A percentile compares a stretch with the other conserved stretches of the same genome.
These are phyloP conservation scores for Suillus subluteus DNA, from an alignment of 768 basidiomycete species.

Conservation along the genomic window DNA sequence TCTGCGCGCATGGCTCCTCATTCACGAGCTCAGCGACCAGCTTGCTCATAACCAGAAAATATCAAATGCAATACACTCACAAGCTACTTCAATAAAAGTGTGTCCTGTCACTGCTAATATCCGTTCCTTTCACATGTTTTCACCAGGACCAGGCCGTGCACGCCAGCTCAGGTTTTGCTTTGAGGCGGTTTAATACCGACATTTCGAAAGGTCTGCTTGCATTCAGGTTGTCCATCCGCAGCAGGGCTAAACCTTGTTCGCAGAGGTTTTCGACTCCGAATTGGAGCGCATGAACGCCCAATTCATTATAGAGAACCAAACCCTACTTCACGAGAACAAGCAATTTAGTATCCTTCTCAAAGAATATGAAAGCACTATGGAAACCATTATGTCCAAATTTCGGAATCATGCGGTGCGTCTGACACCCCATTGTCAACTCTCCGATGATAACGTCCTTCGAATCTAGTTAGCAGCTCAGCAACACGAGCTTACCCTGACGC, in stretches of 20 bases:
- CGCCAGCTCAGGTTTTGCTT: slow-evolving; percentile 70
- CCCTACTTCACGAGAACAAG: slow-evolving; percentile 91
- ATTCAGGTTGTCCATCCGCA: slow-evolving; percentile 7
- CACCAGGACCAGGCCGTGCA: slow-evolving; percentile 75
- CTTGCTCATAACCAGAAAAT: slow-evolving; percentile 82
- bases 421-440: slow-evolving; percentile 9
- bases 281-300: slow-evolving; percentile 89
- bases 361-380: slow-evolving; percentile 94
- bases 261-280: slow-evolving; percentile 93
- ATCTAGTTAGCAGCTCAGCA: slow-evolving; percentile 86
- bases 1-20: slow-evolving; percentile 76
- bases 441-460: slow-evolving; percentile 15
- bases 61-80: slow-evolving; percentile 64
- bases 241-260: slow-evolving; percentile 18
- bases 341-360: slow-evolving; percentile 87
- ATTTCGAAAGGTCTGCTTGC: slow-evolving; percentile 70
- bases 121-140: slow-evolving; percentile 16
- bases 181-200: slow-evolving; percentile 87
- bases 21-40: slow-evolving; percentile 83
- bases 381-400: slow-evolving; percentile 97
- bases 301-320: slow-evolving; percentile 92
- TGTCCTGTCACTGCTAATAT: slow-evolving; percentile 15
- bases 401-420: slow-evolving; percentile 82
- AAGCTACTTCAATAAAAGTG: slow-evolving; percentile 78
- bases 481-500: slow-evolving; percentile 83